These are phyloP conservation scores for Blastobotrys malaysiensis DNA, from an alignment of 1,139 yeast genomes.

Conservation along the genomic window DNA sequence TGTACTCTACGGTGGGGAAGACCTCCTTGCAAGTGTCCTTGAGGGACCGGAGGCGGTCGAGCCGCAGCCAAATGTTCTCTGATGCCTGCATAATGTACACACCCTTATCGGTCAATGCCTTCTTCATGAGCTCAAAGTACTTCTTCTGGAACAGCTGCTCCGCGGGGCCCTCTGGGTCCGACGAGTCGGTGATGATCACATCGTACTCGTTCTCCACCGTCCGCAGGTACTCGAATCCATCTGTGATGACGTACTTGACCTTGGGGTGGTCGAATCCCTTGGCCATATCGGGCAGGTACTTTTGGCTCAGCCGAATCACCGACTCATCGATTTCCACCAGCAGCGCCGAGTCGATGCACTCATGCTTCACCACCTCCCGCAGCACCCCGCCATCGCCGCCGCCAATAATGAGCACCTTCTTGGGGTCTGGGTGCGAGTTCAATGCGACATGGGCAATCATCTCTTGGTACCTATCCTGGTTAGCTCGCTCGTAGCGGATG, in stretches of 20 bases:
- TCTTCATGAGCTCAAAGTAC: slow-evolving; percentile 70
- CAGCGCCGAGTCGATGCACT: slow-evolving; percentile 75
- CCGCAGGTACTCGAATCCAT: slow-evolving; percentile 85
- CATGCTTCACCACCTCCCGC: slow-evolving; percentile 86
- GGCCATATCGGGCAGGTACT: slow-evolving; percentile 81
- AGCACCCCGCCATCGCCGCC: slow-evolving; percentile 98
- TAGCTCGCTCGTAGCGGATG: slow-evolving; percentile 8
- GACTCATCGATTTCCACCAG: slow-evolving; percentile 90
- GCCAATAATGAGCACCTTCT: slow-evolving; percentile 83
- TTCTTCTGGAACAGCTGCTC: slow-evolving; percentile 81
- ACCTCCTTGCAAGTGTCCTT: slow-evolving; percentile 69
- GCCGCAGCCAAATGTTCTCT: slow-evolving; percentile 84
- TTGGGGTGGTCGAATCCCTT: slow-evolving; percentile 74
- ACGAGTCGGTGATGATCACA: slow-evolving; percentile 88
- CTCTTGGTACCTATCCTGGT: slow-evolving; percentile 57
- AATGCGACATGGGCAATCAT: slow-evolving; percentile 89
- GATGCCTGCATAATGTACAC: slow-evolving; percentile 84
- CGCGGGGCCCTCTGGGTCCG: slow-evolving; percentile 97
- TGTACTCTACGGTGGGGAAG: slow-evolving; percentile 85
- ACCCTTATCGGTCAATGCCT: slow-evolving; percentile 77
- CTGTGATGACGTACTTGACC: slow-evolving; percentile 78
- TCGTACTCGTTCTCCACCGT: slow-evolving; percentile 70
- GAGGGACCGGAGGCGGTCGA: slow-evolving; percentile 70
- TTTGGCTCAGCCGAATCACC: slow-evolving; percentile 74
- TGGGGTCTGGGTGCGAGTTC: slow-evolving; percentile 87